Evolutionary conservation across 495 filamentous ascomycete species (phyloP), one percentile per base, ranked within the genome.

Genomic region (Penicillium ochrochloron): DNA sequence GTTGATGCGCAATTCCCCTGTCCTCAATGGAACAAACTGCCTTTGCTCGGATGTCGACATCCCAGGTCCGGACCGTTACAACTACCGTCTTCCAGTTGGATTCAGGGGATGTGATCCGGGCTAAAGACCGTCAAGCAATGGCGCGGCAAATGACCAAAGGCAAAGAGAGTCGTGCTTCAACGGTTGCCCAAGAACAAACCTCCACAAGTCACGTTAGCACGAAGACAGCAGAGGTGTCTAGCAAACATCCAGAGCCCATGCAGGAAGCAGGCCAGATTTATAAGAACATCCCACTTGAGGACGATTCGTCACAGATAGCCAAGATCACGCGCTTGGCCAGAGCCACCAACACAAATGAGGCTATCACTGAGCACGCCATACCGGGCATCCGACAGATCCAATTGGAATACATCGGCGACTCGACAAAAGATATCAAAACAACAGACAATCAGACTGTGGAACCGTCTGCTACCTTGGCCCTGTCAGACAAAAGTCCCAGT

Each of bases 1-100:
- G n/a, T 9, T 12, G 10, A 31, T 31, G 48, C 14, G 14, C 12
- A 8, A 52, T 31, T 11, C 8, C 9, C 14, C 48, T 8, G 12
- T 9, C 25, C 48, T 52, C 25, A 15, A 31, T 52, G 48, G 48
- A 50, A 52, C 10, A 19, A 11, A 7, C 53, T 21, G 25, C 25
- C 31, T 21, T 37, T 14, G 19, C 53, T 9, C n/a, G 7, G 41
- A 19, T 37, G 21, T 56, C 37, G 34, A 44, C 3, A 27, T 57
- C 55, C 42, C 39, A 34, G 33, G 25, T 51, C 14, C 63, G 52
- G 12, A 34, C 46, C 23, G 33, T 65, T 2, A 42, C 52, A 12
- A 42, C 63, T 15, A 51, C 57, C 23, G 31, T 65, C 25, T 7
- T 65, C 42, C 21, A 57, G 19, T 12, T 65, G 10, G 58, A 65